Base-by-base conservation (phyloP, 177 flowering plant species). In the Vitis hybrid region DNA sequence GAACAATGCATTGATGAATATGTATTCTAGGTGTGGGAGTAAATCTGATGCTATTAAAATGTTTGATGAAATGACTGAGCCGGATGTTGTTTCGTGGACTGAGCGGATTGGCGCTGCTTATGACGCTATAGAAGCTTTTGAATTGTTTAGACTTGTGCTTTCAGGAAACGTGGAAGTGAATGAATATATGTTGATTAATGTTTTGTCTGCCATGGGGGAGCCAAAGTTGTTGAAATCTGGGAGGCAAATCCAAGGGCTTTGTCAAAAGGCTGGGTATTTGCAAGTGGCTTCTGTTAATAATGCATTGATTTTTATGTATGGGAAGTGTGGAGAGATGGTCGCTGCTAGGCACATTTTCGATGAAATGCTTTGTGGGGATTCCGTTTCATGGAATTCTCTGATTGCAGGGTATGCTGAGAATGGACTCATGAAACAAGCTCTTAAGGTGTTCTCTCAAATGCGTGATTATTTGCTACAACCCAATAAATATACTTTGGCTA, bases 61-160 rank as follows among this genome's bases (percentile, higher is more conserved):
- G 77, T 85, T 83, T 59, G 79, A 72, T 62, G 86, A 83, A 74
- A 85, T 81, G 57, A 17, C 71, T 55, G 74, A 79, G 9, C 82
- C 86, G 35, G 86, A 82, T 69, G 74, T 85, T 69, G 83, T 85
- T 32, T 85, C 86, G 19, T 83, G 86, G 85, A 72, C 81, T 48
- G 77, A 72, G n/a, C 68, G 83, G 72, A 78, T 83, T 62, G 82
- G 81, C 6, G 77, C 81, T 32, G 71, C 83, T 48, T 64, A 2
- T 71, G 83, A 78, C 75, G 85, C 80, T 18, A 51, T 60, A 49
- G 83, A 80, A 57, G 82, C 84, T 24, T 11, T 82, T 8, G 76
- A 67, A 56, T 61, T 75, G 61, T 80, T 82, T 69, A 71, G 46
- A 49, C 10, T 50, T 11, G 52, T 77, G 69, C 58, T 19, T 48